Base-by-base conservation (phyloP, 176 grass and related monocot genomes). In the Avena insularis region DNA sequence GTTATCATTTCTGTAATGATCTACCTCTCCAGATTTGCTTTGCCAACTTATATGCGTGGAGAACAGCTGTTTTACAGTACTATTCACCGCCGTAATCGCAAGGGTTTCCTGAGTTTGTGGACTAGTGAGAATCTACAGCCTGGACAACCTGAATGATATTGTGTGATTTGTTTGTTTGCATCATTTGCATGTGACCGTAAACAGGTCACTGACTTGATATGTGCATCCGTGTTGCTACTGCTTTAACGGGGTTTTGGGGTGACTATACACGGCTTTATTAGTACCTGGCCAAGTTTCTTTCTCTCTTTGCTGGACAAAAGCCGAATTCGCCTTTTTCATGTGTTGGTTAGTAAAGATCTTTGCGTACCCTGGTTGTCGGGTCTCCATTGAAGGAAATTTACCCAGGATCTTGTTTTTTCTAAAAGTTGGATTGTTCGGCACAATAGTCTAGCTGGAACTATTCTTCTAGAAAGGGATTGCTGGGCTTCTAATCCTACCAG, bases 11-110 rank as follows among this genome's bases (percentile, higher is more conserved):
- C 31, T 88, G 5, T 54, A n/a, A 81, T 85, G 62, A 76, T 76
- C 40, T 40, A 70, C 51, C 23, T 21, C 38, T 20, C 40, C 76
- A 61, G 62, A 31, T 40, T 25, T 90, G 8, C 54, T 63, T 83
- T 63, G n/a, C 31, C 58, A 65, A 83, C 56, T 54, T 40, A 54
- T 40, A 54, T 88, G 31, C 19, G 77, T 88, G 82, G 43, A 56
- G 33, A 71, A 62, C 70, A 88, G 21, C 77, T 65, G 65, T 87
- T 65, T 75, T 85, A 9, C 1, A 5, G 38, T 46, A 54, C 71
- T 91, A 54, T 88, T 76, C 31, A 62, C 31, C 71, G 49, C 79
- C 13, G 8, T 60, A 64, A 78, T 0, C 45, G 7, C 82, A 6
- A 7, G 51, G 51, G 43, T 76, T 87, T 87, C 36, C 19, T 50